phyloP scores from a whole-genome alignment of 1,284 basidiomycete genomes.

The Acaromyces ingoldii region DNA sequence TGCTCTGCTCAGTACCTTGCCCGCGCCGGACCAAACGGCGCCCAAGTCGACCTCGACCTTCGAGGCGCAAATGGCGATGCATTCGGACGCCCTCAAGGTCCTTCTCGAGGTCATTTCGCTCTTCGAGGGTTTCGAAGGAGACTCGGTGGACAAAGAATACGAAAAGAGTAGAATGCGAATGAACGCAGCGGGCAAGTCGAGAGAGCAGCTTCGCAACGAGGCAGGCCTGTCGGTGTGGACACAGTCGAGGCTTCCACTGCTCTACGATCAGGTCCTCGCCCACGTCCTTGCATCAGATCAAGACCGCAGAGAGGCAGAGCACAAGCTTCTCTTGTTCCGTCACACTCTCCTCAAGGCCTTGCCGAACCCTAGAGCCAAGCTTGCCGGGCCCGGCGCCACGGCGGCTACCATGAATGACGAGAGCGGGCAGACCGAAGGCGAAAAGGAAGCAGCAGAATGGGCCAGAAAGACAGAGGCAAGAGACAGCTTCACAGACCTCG shows the following conservation, averaged over 20 bases:
- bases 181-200: conserved; percentile 35
- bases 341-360: conserved; percentile 25
- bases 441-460: conserved; percentile 17
- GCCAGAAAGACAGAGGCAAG: conserved; percentile 57
- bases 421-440: no score
- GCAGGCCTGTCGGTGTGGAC: conserved; percentile 28
- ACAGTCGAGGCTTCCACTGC: conserved; percentile 19
- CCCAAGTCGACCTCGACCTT: conserved; percentile 57
- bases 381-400: conserved; percentile 17
- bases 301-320: conserved; percentile 32
- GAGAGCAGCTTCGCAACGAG: conserved; percentile 25
- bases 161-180: conserved; percentile 38
- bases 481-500: conserved; percentile 65
- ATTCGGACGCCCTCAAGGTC: conserved; percentile 55
- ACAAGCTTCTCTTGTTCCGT: conserved; percentile 32
- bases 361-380: conserved; percentile 13
- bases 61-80: conserved; percentile 61
- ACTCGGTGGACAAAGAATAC: conserved; percentile 31
- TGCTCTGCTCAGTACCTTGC: conserved; percentile 63
- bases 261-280: conserved; percentile 38
- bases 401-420: conserved; percentile 15
- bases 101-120: conserved; percentile 36
- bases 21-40: conserved; percentile 69
- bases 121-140: conserved; percentile 28
- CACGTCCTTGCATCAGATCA: conserved; percentile 38